Percentiles rank a stretch among this genome's conserved stretches.
Conservation (phyloP, 768 basidiomycete species). For the Tulasnella sp. region DNA sequence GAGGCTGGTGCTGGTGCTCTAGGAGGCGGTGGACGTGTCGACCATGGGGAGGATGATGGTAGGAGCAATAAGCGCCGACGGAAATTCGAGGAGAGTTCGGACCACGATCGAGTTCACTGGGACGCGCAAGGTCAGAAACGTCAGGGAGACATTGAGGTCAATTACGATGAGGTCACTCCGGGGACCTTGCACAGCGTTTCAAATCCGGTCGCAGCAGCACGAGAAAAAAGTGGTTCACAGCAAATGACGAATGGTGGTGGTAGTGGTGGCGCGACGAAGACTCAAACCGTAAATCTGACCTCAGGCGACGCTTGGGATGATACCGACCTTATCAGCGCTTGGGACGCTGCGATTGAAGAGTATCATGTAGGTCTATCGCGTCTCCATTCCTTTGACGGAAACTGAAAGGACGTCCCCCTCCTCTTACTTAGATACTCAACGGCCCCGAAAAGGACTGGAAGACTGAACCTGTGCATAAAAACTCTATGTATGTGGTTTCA, state of each 20-base stretch:
- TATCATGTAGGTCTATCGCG: slow-evolving; percentile 41
- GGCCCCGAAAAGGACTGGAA: slow-evolving; percentile 68
- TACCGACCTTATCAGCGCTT: slow-evolving; percentile 68
- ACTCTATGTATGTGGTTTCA: slow-evolving; percentile 51
- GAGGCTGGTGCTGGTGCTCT: too few relatives aligned
- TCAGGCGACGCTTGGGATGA: slow-evolving; percentile 81
- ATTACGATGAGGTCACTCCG: background rate
- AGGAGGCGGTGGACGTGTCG: background rate
- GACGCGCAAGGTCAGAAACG: slow-evolving; percentile 3
- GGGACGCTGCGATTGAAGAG: slow-evolving; percentile 76
- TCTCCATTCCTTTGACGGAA: too few relatives aligned
- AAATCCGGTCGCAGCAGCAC: background rate
- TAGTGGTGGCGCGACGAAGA: background rate
- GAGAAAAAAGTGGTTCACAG: too few relatives aligned
- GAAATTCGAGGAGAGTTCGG: slow-evolving; percentile 6
- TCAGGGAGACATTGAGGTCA: background rate
- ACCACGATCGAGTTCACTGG: slow-evolving; percentile 5
- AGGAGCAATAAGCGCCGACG: slow-evolving; percentile 1
- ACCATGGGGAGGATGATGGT: background rate
- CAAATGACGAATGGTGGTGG: too few relatives aligned
- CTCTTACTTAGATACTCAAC: slow-evolving; percentile 42
- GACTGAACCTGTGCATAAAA: slow-evolving; percentile 53
- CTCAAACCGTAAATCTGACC: slow-evolving; percentile 34
- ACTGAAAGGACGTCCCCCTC: background rate
- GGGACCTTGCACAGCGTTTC: background rate